Base-by-base conservation (phyloP, 768 basidiomycete species). In the Coprinopsis strossmayeri region DNA sequence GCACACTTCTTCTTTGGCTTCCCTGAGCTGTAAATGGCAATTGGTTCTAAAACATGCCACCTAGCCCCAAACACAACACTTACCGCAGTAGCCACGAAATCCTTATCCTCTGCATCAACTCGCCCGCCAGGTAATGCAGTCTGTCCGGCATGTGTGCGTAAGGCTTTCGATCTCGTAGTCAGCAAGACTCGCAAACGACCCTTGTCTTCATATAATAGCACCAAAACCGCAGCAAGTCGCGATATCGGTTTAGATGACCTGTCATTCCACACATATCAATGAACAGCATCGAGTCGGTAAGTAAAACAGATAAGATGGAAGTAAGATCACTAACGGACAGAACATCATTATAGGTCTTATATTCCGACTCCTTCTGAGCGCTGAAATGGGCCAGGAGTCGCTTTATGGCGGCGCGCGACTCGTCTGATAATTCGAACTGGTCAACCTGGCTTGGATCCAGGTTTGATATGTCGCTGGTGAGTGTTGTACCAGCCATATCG, bases 121-220 rank as follows among this genome's bases (percentile, higher is more conserved):
- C 81, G 87, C 3, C 90, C 90, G 13, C 90, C 91, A 1, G 90
- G 91, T 0, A 91, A 60, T 1, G 90, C 89, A 2, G 87, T 89
- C 60, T 91, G 82, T 15, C 86, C 88, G 2, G 87, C 81, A 63
- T 91, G 87, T 0, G 83, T 78, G 24, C 87, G 70, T 10, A 91
- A 70, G 2, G 68, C 59, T 62, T 87, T 91, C 3, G 91, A 88
- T 9, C 92, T 78, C 2, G 92, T 95, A 1, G 92, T 95, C 46
- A 95, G 68, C 18, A 94, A 69, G 3, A 94, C 90, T 11, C 83
- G 78, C 4, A 93, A 65, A 37, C 74, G 64, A 15, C 78, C 84
- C 2, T 68, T 72, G n/a, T 76, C 66, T 61, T 93, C 86, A 53
- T 81, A 94, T 1, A 95, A 66, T 10, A 91, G 69, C 1, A 93